These are phyloP conservation scores for Raphanus hybrid DNA, from an alignment of 441 rosid genomes.

Conservation along the genomic window DNA sequence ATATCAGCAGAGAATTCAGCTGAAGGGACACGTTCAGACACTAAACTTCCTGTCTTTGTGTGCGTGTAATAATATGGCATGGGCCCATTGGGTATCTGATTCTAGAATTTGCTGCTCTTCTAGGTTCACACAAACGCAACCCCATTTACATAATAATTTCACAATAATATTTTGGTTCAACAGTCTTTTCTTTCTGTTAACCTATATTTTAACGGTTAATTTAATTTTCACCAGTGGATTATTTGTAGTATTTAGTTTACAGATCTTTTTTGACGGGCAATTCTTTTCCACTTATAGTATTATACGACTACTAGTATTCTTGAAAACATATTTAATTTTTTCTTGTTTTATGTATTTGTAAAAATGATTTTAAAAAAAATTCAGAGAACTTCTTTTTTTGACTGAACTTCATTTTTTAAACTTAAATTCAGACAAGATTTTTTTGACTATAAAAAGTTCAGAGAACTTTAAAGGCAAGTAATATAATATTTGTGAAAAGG, in stretches of 20 bases:
- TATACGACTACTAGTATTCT: not conserved
- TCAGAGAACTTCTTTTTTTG: too few species aligned
- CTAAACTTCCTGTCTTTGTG: constrained; percentile 14
- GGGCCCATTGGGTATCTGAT: constrained; percentile 23
- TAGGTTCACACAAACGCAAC: not conserved
- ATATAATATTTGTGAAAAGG: not conserved
- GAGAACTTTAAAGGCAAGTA: too few species aligned
- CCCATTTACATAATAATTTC: not conserved
- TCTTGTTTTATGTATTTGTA: not conserved
- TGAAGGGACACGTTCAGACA: not conserved
- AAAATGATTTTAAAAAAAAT: not conserved
- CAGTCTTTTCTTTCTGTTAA: not conserved
- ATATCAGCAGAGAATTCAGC: not conserved
- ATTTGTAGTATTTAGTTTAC: not conserved
- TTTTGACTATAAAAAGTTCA: too few species aligned
- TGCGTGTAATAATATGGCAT: constrained; percentile 1
- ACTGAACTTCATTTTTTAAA: too few species aligned
- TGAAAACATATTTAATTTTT: not conserved
- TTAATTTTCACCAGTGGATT: not conserved
- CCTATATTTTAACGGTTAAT: not conserved
- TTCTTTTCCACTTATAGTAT: not conserved
- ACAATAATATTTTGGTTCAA: not conserved
- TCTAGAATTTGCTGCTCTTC: not conserved
- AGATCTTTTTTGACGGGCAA: not conserved
- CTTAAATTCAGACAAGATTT: too few species aligned